Evolutionary conservation across 2,329 filamentous ascomycete species (phyloP), one percentile per base, ranked within the genome.

Genomic region (Trichophyton schoenleinii): DNA sequence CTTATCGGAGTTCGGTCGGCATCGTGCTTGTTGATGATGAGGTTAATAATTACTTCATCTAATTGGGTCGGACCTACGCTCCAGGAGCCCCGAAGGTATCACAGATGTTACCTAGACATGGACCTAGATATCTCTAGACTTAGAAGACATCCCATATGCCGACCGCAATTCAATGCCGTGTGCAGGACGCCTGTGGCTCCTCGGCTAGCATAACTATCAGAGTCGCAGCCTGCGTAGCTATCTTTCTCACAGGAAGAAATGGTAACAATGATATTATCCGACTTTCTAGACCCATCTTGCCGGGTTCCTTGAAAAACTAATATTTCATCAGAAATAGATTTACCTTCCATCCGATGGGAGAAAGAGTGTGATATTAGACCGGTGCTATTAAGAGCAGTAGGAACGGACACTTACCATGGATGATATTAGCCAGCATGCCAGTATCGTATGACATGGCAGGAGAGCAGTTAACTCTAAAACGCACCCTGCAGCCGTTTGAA

Each of bases 381-480:
- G 34, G 13, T 38, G 9, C 34, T 13, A 44, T 44, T 44, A 44
- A 18, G n/a, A 44, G 41, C 2, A n/a, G 34, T 13, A 38, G 9
- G 13, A 38, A 38, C 34, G 34, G 34, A 38, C 34, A 36, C 41
- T 28, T 42, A 61, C 53, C 25, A 13, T 18, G 22, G 28, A 34
- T 38, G 8, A 28, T 41, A 31, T 59, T 38, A n/a, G 20, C 28
- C 31, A 13, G 28, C 60, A 25, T n/a, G 3, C 3, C 55, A 15
- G 9, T 15, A n/a, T 53, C 22, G 38, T 18, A 59, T 22, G 41
- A 59, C 55, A 25, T 59, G 60, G 44, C 58, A 49, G 31, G 53
- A 61, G 7, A 55, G 58, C 9, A 61, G n/a, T 20, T 53, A 44
- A 44, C 41, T 44, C n/a, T 18, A 44, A 44, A 44, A 15, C 41